Evolutionary conservation across 352 stramenopile species (phyloP), one percentile per base, ranked within the genome.

Genomic region (Phytophthora fragariaefolia): DNA sequence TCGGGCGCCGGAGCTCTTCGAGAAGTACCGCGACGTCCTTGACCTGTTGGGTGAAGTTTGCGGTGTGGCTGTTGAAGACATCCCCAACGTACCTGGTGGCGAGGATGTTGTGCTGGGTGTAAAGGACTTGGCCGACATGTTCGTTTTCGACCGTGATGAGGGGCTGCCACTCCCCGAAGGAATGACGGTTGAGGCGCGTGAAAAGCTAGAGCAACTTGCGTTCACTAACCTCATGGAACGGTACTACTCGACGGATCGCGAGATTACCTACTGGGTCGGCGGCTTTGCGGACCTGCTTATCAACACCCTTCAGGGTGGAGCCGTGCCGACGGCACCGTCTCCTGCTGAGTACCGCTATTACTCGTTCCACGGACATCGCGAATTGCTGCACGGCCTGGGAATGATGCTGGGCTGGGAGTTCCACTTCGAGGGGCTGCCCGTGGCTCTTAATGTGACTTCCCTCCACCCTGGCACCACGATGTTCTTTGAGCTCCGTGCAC

Each of bases 201-300:
- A 69, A 12, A 53, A 87, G 27, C 64, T 95, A 18, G 82, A 93
- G 63, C 67, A 87, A 38, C 67, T 95, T 30, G 84, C 85, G 36
- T 93, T 95, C 69, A 85, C 77, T 9, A 91, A 92, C 68, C 83
- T 95, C 51, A 93, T 95, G 87, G 87, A 95, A 65, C 71, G 87
- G 45, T 95, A 95, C 66, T 95, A 92, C 72, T 80, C 82, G 20
- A 92, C 87, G 18, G 81, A 90, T 22, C 84, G 84, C 32, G 76
- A 81, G 57, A 79, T 95, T 62, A 95, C 87, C 47, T 95, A 95
- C 77, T 95, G 87, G 87, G 83, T 90, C 42, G 87, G 84, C 36
- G 87, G 84, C 15, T 95, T 95, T 67, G 69, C 72, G 0, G 75
- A 90, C 20, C 63, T 95, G 54, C 69, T 95, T 50, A 60, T 95